These are phyloP conservation scores for Ephemerocybe angulata DNA, from an alignment of 768 basidiomycete genomes.

Conservation along the genomic window DNA sequence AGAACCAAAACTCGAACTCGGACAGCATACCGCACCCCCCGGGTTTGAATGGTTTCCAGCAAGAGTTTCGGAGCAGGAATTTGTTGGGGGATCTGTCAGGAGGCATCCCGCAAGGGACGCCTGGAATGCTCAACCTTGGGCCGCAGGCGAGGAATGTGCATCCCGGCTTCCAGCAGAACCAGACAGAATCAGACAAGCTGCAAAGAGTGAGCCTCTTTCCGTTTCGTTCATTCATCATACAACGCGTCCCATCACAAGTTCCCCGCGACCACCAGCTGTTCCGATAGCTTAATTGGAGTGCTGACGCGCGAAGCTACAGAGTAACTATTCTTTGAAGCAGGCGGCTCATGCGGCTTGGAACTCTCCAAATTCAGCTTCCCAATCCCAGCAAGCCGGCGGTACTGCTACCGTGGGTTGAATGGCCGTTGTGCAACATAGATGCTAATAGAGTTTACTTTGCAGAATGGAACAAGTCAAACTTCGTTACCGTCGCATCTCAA, in stretches of 20 bases:
- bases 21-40: conserved; percentile 61
- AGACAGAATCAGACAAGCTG: conserved; percentile 64
- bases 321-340: conserved; percentile 60
- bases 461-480: conserved; percentile 38
- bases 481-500: conserved; percentile 46
- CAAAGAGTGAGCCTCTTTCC: conserved; percentile 52
- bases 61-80: conserved; percentile 50
- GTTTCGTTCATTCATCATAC: conserved; percentile 4
- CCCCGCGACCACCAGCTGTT: conserved; percentile 1
- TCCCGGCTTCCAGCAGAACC: conserved; percentile 54
- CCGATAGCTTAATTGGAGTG: conserved; percentile 14
- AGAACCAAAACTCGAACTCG: conserved; percentile 31
- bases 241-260: background rate
- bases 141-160: conserved; percentile 44
- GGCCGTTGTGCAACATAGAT: conserved; percentile 5
- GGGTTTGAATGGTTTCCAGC: conserved; percentile 66
- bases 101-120: conserved; percentile 43
- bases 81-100: conserved; percentile 50
- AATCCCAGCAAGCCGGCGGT: conserved; percentile 26
- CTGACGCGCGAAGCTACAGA: conserved; percentile 31
- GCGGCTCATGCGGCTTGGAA: conserved; percentile 63
- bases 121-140: conserved; percentile 63
- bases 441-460: conserved; percentile 2
- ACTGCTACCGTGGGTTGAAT: conserved; percentile 21
- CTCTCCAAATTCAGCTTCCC: conserved; percentile 45